Base-by-base conservation (phyloP, 768 basidiomycete species). In the Paxillus involutus region DNA sequence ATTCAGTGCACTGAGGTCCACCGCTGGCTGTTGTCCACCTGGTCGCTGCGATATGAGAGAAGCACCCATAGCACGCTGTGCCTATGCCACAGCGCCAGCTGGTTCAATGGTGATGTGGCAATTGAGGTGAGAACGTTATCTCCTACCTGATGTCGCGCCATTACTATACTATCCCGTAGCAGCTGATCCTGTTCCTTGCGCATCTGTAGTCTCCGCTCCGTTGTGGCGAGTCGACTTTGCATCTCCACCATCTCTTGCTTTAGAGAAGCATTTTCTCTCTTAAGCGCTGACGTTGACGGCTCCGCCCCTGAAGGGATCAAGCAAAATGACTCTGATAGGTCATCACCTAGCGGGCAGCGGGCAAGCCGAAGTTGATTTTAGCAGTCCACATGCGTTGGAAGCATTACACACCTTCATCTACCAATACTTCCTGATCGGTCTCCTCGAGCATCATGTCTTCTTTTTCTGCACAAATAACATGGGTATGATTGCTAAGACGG, bases 151-250 rank as follows among this genome's bases (percentile, higher is more conserved):
- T 70, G 84, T 68, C 71, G 85, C 0, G 81, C 82, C 77, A 82
- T 80, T 72, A 75, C 84, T 75, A 94, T 90, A 58, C 89, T 89
- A 59, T 92, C 91, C 21, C 89, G 84, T 53, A 94, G 70, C 45
- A 90, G 82, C 49, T 82, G 77, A 63, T 91, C 91, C 64, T 92
- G 91, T 54, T 89, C 90, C 65, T 85, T 84, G 53, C 89, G 82
- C 55, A 84, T 61, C 58, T 87, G 85, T 40, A 92, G 67, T 44
- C 82, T 70, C 19, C 79, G 79, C 56, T 92, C 88, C 21, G 86
- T 77, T 7, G 77, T 72, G 29, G 82, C 78, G 37, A 93, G 70
- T 36, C 80, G 80, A 57, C 76, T 80, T 65, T 82, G 80, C 70
- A 83, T 71, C 8, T 72, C 69, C 12, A 82, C 81, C 4, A 88